Base-by-base conservation (phyloP, 768 basidiomycete species). In the Leccinum variicolor region DNA sequence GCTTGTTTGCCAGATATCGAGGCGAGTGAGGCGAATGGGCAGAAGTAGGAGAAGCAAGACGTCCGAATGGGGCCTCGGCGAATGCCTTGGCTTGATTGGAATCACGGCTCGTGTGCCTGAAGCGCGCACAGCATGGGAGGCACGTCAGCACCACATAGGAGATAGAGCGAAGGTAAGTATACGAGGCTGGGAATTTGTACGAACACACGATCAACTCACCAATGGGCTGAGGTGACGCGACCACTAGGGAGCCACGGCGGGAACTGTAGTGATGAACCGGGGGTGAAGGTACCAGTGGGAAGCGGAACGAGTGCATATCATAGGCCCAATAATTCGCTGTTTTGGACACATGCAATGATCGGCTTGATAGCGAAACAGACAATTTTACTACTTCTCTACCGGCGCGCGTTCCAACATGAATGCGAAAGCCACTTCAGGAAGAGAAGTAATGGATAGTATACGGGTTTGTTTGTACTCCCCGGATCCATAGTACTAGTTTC, bases 181-280 rank as follows among this genome's bases (percentile, higher is more conserved):
- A 50, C 15, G 25, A 54, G 46, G 41, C 47, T 36, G 8, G 29
- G 21, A 52, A 29, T 43, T 21, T 6, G 25, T 47, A 55, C 31
- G 15, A 54, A 64, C 26, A 57, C 23, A 52, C 8, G 1, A 17
- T 13, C 47, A 45, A 64, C 66, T 64, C 60, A 68, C 67, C 65
- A 14, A 45, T 45, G 10, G 60, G 47, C 17, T 55, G 64, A 52
- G 4, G 49, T 26, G 25, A 54, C 55, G 7, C 50, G 60, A 45
- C 57, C 43, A 23, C 50, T 52, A 21, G 64, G 62, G 39, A 64
- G 56, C 57, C 65, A 68, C 0, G 62, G 34, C 6, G 67, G 50
- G 25, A 61, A 57, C 1, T 59, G 67, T 17, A 57, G 6, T 11
- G 59, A 54, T 54, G 64, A 3, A 52, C 26, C 6, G 58, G 29